These are phyloP conservation scores for Cercophora samala DNA, from an alignment of 495 filamentous ascomycete genomes.

Conservation along the genomic window DNA sequence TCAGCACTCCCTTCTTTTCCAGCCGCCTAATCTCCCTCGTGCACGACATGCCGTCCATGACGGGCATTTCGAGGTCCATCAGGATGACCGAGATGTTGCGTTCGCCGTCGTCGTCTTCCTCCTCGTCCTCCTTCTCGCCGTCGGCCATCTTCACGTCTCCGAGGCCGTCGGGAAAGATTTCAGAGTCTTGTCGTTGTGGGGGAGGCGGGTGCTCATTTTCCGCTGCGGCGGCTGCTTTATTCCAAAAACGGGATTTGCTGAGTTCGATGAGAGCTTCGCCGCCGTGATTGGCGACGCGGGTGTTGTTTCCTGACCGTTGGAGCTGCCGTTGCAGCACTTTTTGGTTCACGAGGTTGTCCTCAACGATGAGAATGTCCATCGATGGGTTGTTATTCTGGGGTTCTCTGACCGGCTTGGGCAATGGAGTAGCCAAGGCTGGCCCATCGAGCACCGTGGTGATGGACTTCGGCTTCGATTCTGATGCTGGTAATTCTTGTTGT, in stretches of 20 bases:
- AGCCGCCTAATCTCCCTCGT: constrained; percentile 64
- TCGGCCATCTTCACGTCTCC: neutral
- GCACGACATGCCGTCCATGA: constrained; percentile 81
- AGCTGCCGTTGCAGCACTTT: constrained; percentile 70
- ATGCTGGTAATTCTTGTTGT: neutral
- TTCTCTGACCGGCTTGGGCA: constrained; percentile 1
- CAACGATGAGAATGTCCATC: constrained; percentile 64
- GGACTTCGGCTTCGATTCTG: neutral
- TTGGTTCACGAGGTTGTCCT: constrained; percentile 83
- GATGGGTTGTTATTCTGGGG: constrained; percentile 12
- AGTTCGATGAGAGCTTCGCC: constrained; percentile 63
- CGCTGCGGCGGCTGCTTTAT: constrained; percentile 13
- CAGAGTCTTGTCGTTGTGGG: neutral
- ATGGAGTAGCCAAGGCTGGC: neutral
- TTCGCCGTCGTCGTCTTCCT: constrained; percentile 25
- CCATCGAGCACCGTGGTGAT: neutral
- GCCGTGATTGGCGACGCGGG: constrained; percentile 74
- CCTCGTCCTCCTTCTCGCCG: constrained; percentile 24
- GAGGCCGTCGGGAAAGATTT: neutral
- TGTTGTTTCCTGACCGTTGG: constrained; percentile 62
- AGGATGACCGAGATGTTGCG: constrained; percentile 61
- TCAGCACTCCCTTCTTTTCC: constrained; percentile 51
- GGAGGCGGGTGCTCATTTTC: neutral
- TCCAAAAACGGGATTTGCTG: constrained; percentile 48
- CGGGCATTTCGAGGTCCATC: constrained; percentile 86